Evolutionary conservation across 768 basidiomycete species (phyloP), one percentile per base, ranked within the genome.

Genomic region (Naganishia randhawae): DNA sequence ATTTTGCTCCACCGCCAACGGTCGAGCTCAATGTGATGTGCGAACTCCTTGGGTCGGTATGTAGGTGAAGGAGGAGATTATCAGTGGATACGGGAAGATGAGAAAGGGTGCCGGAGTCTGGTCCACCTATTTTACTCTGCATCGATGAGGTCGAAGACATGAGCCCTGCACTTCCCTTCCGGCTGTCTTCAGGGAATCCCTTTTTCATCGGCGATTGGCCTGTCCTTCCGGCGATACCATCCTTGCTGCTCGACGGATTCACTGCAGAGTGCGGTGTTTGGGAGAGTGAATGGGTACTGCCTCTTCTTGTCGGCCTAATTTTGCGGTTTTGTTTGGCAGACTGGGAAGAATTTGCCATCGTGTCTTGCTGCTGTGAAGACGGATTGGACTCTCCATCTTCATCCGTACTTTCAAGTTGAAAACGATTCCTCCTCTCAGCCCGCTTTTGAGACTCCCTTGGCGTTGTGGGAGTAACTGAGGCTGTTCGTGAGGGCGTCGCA

Each of bases 41-140:
- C 63, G 77, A 76, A 11, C 75, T 74, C 10, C 71, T 65, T 35
- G 78, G 78, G 62, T 76, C 74, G 52, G 74, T 76, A 52, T 79
- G 78, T 0, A 79, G 75, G 48, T 77, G 77, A 54, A 76, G 74
- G 10, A 77, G 75, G 22, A 79, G 74, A 3, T 75, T 75, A 22
- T 76, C 75, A 42, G 76, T 75, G 8, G 76, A 75, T 19, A 50
- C 62, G 4, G 57, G 68, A 31, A 69, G 57, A 25, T 69, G 54
- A 9, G 57, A 35, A 1, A 61, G 57, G 35, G 39, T 25, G 17
- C 27, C 27, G 11, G 19, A 13, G 22, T 39, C 32, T 8, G n/a
- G 22, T 25, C n/a, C 22, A 17, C 39, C 57, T 11, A 27, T 10
- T 29, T 61, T 61, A 5, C 39, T 16, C 1, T 41, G 37, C 14